Conservation (phyloP, 495 filamentous ascomycete genomes). For the Echria macrotheca region DNA sequence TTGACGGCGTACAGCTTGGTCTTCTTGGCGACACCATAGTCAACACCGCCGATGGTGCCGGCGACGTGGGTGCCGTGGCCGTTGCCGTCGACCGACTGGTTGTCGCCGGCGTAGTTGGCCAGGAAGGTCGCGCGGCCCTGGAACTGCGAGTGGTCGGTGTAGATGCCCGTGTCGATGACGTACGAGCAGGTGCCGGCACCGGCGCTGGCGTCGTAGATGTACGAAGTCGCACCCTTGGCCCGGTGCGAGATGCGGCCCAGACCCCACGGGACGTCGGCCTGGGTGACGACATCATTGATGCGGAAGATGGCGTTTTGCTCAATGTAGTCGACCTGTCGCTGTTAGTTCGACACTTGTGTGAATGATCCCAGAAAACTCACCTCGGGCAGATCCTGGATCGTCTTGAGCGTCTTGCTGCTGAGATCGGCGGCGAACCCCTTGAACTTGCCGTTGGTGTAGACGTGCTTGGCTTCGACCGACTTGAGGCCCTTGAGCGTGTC, state of each 20-base stretch:
- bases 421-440: constrained; percentile 40
- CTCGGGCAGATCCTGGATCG: constrained; percentile 38
- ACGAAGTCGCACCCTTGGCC: constrained; percentile 39
- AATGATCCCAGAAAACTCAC: constrained; percentile 10
- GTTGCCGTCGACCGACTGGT: constrained; percentile 33
- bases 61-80: constrained; percentile 59
- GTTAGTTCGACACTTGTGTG: background rate
- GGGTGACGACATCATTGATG: constrained; percentile 36
- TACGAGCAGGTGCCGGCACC: constrained; percentile 56
- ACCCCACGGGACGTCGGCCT: constrained; percentile 53
- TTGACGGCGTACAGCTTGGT: constrained; percentile 61
- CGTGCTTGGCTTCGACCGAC: constrained; percentile 29
- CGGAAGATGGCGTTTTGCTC: constrained; percentile 44
- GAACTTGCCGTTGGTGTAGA: constrained; percentile 35
- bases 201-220: constrained; percentile 55
- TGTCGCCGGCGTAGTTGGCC: constrained; percentile 31
- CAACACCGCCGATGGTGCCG: constrained; percentile 56
- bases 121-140: constrained; percentile 48
- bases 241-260: constrained; percentile 54
- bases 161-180: constrained; percentile 57
- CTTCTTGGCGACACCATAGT: constrained; percentile 63
- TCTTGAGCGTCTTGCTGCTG: constrained; percentile 30
- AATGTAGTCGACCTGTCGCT: constrained; percentile 42
- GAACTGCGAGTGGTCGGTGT: constrained; percentile 50
- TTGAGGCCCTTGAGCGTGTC: constrained; percentile 25